Evolutionary conservation across 139 green algal species (phyloP), one percentile per base, ranked within the genome.

Genomic region (Spirogloea muscicola): DNA sequence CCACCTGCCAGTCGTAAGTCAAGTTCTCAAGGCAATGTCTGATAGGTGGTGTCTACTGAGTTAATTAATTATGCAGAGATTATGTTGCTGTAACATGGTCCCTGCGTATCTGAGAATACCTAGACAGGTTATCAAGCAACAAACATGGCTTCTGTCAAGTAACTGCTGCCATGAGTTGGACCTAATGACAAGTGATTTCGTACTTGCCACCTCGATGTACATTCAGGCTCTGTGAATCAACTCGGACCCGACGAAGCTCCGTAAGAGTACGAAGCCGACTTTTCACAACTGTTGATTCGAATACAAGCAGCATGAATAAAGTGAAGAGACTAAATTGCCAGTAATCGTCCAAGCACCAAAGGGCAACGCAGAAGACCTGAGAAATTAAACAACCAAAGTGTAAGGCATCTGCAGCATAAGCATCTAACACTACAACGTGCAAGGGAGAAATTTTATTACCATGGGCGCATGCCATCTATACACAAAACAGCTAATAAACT

Each of bases 321-420:
- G 94, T 98, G 85, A 98, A 97, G 27, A 96, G 66, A 2, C 92
- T 97, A 87, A 98, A 98, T 84, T 97, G 91, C 88, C 88, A 87
- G 64, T 86, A 86, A 68, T 96, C 90, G 63, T 98, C 93, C 31
- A 97, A 75, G 46, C 87, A 90, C 93, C 93, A 98, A 39, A 98
- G 88, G 38, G 74, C 78, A 0, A 98, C 92, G 70, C 93, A 98
- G 63, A 97, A 97, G 5, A 95, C 87, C 85, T 97, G 93, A 16
- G 52, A 62, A 43, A 43, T 62, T 6, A 62, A 62, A 55, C 46
- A 55, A 31, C 21, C 21, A 21, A 55, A 31, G 21, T 31, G 21
- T 31, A 31, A 21, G 46, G 21, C 21, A 55, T 31, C 46, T 31
- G 21, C 46, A 31, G 21, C 21, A 21, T 31, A 55, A 21, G 21